Evolutionary conservation across 305 asterid genomes (phyloP), one percentile per base, ranked within the genome.

Genomic region (Euphrasia arctica): DNA sequence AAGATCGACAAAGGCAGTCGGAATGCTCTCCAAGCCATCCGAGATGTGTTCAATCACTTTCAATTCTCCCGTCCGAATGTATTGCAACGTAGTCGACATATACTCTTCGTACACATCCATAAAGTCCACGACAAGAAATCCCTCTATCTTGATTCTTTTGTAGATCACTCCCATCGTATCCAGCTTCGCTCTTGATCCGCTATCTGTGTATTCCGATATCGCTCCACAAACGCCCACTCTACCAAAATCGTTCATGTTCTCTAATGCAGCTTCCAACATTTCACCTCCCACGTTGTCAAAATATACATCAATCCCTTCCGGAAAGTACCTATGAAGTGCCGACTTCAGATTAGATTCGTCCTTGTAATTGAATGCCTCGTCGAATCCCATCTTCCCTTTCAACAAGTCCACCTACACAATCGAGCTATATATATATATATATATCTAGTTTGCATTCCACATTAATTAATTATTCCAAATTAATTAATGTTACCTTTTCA

Each of bases 301-400:
- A 63, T 77, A 73, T 55, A 77, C 64, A 73, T 77, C 82, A 2
- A 74, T 78, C n/a, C 82, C 82, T 25, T 65, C 2, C 0, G 80
- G 80, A 11, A 78, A 78, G 54, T 54, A 59, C 63, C 81, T 80
- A 60, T 76, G 77, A 48, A 83, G 68, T 52, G 89, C 77, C 14
- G 74, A 78, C 32, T 50, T 28, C n/a, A 83, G 57, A 68, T 80
- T 80, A 4, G 61, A 62, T 58, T 83, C 89, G 47, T 80, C 81
- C 58, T 78, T 83, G 55, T 83, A 83, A 64, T 83, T 80, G 65
- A 79, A 79, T 32, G 83, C 85, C 54, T 77, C 81, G 68, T 84
- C 80, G 5, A 81, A 79, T 2, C 83, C 83, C 10, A 54, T 22
- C 32, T 54, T 25, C 31, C 11, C n/a, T 54, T 54, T 54, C 9